Evolutionary conservation across 495 filamentous ascomycete genomes (phyloP), one percentile per base, ranked within the genome.

Genomic region (Amniculicola lignicola): DNA sequence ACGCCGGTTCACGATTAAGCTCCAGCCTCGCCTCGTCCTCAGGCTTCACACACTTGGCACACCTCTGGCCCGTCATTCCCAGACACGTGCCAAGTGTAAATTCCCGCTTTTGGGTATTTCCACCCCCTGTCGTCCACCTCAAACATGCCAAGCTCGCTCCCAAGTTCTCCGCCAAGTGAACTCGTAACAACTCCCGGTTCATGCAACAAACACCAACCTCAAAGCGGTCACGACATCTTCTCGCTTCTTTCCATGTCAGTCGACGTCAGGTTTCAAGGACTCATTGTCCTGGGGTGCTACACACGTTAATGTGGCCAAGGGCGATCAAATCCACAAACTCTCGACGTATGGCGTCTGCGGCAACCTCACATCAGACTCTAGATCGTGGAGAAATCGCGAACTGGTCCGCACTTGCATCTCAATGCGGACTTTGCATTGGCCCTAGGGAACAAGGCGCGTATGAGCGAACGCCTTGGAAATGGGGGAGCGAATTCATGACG

Each of bases 301-400:
- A 45, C 42, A 45, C 42, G 21, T 45, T 45, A 45, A 24, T 24
- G 42, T 45, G 24, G 42, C 42, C 42, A 45, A 45, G 42, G 42
- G 4, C 21, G 42, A 45, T 45, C 42, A n/a, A 25, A 16, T 3
- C 24, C 42, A 15, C 29, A 43, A 12, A 23, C 28, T 24, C 42
- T 23, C 42, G 18, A 45, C 42, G 24, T 23, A 29, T 7, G 28
- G 16, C n/a, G 42, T 45, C 21, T 7, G 23, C n/a, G 15, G 42
- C 42, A 29, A n/a, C 42, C 7, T n/a, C 7, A 33, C n/a, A 7
- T 33, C 29, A 33, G n/a, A n/a, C 29, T 7, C n/a, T 33, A 7
- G 29, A 33, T 33, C 24, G 42, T 23, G 42, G 42, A 45, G 4
- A 28, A 27, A 28, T 45, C 2, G n/a, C 23, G 11, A 45, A 10